Evolutionary conservation across 768 basidiomycete species (phyloP).

Genomic region (Paxillus involutus): DNA sequence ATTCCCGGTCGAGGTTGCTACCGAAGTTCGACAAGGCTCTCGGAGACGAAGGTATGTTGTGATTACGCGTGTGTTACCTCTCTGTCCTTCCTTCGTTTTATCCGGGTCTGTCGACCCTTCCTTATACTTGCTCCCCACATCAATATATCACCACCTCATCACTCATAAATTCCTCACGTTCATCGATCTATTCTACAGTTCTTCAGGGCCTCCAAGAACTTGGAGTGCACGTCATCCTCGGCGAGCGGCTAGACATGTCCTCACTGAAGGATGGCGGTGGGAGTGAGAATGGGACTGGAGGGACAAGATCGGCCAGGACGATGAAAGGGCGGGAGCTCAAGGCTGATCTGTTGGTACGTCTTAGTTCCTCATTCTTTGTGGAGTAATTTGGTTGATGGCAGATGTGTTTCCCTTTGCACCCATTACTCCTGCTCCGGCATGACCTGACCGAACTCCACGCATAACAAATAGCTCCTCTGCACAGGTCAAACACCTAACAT

Average conservation of each 20-base stretch:
- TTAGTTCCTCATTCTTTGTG: background rate
- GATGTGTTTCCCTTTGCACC: background rate
- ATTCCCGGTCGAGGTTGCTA: constrained; percentile 55
- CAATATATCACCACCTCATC: too few relatives aligned
- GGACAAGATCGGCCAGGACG: constrained; percentile 40
- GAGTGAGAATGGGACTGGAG: background rate
- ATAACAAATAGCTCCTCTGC: constrained; percentile 46
- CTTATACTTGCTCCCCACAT: too few relatives aligned
- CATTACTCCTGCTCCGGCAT: background rate
- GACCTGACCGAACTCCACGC: background rate
- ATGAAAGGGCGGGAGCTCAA: constrained; percentile 48
- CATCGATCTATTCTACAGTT: constrained; percentile 24
- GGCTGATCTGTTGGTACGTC: constrained; percentile 52
- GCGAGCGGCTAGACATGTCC: constrained; percentile 50
- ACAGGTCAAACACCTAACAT: constrained; percentile 65
- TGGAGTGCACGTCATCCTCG: constrained; percentile 50
- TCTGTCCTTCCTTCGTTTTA: background rate
- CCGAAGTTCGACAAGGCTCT: constrained; percentile 52
- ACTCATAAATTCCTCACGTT: background rate
- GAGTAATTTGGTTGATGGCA: background rate
- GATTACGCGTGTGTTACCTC: background rate
- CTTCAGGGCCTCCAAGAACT: constrained; percentile 40
- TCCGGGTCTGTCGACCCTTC: background rate
- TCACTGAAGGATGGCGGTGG: constrained; percentile 23
- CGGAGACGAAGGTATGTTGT: constrained; percentile 48